phyloP scores from a whole-genome alignment of 2,329 filamentous ascomycete species.

The Cyphellophora europaea region DNA sequence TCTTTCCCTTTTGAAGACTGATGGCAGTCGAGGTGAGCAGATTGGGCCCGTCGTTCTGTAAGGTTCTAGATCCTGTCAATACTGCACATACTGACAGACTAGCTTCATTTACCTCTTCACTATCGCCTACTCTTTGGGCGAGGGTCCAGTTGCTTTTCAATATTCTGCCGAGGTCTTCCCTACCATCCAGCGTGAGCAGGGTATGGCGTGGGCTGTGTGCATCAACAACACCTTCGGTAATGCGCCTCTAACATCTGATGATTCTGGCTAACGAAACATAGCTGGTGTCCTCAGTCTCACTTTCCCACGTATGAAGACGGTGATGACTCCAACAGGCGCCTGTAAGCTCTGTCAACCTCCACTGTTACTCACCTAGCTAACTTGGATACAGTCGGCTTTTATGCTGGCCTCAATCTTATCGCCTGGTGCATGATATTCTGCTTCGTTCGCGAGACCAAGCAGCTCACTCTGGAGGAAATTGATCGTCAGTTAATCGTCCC shows the following conservation, averaged over 20 bases:
- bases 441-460: too few relatives aligned
- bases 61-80: conserved; percentile 5
- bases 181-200: conserved; percentile 29
- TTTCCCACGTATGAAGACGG: conserved; percentile 12
- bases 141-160: conserved; percentile 27
- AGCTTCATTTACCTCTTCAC: conserved; percentile 26
- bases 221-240: conserved; percentile 35
- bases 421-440: too few relatives aligned
- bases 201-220: conserved; percentile 31
- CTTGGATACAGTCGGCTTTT: too few relatives aligned
- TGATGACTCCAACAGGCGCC: conserved; percentile 6
- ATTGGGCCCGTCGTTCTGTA: conserved; percentile 26
- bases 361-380: too few relatives aligned
- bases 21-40: conserved; percentile 13
- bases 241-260: conserved; percentile 6
- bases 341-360: too few relatives aligned
- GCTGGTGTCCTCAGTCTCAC: conserved; percentile 25
- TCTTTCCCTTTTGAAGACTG: conserved; percentile 23
- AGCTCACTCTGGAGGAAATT: too few relatives aligned
- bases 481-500: too few relatives aligned
- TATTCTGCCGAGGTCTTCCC: conserved; percentile 21
- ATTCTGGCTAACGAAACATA: conserved; percentile 3
- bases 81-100: not conserved
- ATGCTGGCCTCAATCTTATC: too few relatives aligned
- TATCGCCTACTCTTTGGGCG: conserved; percentile 27